Percentiles rank a stretch among this genome's conserved stretches.
Conservation (phyloP, 306 rosid genomes). For the Inga laurina region DNA sequence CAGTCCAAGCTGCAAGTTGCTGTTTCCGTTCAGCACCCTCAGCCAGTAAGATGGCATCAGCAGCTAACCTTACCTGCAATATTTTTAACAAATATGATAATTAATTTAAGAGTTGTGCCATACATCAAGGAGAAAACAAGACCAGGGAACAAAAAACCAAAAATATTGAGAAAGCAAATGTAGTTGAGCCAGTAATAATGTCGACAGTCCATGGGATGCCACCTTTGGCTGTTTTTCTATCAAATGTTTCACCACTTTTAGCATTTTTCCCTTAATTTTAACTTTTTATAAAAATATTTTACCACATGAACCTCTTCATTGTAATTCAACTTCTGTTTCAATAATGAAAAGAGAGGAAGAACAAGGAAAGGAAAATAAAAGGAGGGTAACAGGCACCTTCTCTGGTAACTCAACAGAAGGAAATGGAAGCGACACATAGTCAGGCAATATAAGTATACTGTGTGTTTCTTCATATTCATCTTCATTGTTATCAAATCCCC, state of each 20-base stretch:
- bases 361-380: constrained; percentile 1
- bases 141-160: neutral
- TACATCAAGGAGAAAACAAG: neutral
- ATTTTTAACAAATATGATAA: constrained; percentile 24
- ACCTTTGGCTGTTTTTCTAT: neutral
- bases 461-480: constrained; percentile 70
- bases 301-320: constrained; percentile 11
- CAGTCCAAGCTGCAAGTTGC: constrained; percentile 93
- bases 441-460: constrained; percentile 72
- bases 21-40: constrained; percentile 91
- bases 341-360: neutral
- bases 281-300: neutral
- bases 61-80: constrained; percentile 90
- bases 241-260: neutral
- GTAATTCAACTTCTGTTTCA: neutral
- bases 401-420: constrained; percentile 98
- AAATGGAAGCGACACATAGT: constrained; percentile 78
- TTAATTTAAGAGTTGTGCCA: constrained; percentile 3
- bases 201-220: neutral
- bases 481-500: constrained; percentile 90
- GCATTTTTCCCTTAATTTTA: neutral
- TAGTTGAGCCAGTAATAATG: constrained; percentile 5
- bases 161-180: neutral
- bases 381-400: constrained; percentile 57
- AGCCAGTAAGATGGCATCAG: constrained; percentile 71